Percentiles rank a stretch among this genome's conserved stretches.
Evolutionary conservation across 2,329 filamentous ascomycete species (phyloP).

Genomic region (Neurospora crassa): DNA sequence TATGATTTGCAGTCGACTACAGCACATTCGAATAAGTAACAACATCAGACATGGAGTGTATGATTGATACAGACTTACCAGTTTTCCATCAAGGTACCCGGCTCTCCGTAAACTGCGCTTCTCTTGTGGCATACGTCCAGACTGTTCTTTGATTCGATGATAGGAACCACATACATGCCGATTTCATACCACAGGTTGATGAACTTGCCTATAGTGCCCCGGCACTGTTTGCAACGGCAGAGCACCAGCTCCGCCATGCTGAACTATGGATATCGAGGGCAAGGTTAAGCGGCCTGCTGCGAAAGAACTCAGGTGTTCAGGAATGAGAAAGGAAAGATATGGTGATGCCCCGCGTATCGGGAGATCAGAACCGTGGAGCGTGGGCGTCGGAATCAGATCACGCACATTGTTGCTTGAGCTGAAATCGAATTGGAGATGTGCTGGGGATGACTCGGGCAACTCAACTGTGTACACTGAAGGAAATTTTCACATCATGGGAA

Average conservation of each 20-base stretch:
- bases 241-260: constrained; percentile 29
- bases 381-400: background rate
- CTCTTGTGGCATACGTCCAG: constrained; percentile 19
- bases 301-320: background rate
- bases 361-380: background rate
- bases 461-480: rapidly evolving
- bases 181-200: constrained; percentile 31
- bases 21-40: background rate
- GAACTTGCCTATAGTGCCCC: constrained; percentile 22
- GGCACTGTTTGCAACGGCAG: constrained; percentile 26
- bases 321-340: background rate
- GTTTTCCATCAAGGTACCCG: constrained; percentile 26
- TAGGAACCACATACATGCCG: constrained; percentile 27
- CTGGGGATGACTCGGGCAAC: background rate
- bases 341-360: background rate
- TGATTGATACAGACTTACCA: constrained; percentile 20
- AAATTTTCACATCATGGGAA: background rate
- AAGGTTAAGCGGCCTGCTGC: background rate
- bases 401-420: background rate
- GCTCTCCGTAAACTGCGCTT: constrained; percentile 21
- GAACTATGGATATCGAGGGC: background rate
- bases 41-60: no score
- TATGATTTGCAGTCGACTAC: constrained; percentile 28
- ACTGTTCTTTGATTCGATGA: constrained; percentile 17
- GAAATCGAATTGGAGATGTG: background rate